These are phyloP conservation scores for Lizonia empirigonia DNA, from an alignment of 2,329 filamentous ascomycete genomes.

Conservation along the genomic window DNA sequence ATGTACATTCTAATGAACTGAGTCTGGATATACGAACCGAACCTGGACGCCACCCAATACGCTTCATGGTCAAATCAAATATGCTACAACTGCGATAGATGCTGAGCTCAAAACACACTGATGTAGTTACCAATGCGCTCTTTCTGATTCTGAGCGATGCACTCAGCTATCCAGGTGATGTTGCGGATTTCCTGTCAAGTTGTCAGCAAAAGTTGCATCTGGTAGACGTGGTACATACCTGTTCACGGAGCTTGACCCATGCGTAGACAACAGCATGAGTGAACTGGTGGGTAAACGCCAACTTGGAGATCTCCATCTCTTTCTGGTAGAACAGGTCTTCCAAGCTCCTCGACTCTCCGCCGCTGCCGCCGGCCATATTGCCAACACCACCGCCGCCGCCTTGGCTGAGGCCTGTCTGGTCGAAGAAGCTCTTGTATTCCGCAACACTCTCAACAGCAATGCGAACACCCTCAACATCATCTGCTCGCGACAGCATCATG, in stretches of 20 bases:
- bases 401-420: conserved; percentile 81
- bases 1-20: conserved; percentile 26
- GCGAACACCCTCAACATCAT: conserved; percentile 91
- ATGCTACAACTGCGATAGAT: conserved; percentile 33
- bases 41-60: conserved; percentile 36
- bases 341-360: conserved; percentile 82
- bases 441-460: conserved; percentile 90
- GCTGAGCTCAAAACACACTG: conserved; percentile 72
- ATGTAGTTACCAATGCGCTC: conserved; percentile 99
- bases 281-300: conserved; percentile 94
- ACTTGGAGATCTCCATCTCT: conserved; percentile 98
- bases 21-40: conserved; percentile 39
- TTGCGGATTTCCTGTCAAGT: conserved; percentile 87
- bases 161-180: conserved; percentile 99
- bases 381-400: conserved; percentile 75
- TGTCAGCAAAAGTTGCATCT: conserved; percentile 21
- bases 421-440: conserved; percentile 96
- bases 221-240: conserved; percentile 65
- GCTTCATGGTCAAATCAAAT: conserved; percentile 34
- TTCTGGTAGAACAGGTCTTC: conserved; percentile 99
- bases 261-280: conserved; percentile 94
- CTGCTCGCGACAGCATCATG: conserved; percentile 90
- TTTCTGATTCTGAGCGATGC: conserved; percentile 99
- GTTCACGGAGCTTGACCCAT: conserved; percentile 96
- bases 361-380: conserved; percentile 82